Base-by-base conservation (phyloP, 495 filamentous ascomycete genomes). In the Neurospora tetraspora region DNA sequence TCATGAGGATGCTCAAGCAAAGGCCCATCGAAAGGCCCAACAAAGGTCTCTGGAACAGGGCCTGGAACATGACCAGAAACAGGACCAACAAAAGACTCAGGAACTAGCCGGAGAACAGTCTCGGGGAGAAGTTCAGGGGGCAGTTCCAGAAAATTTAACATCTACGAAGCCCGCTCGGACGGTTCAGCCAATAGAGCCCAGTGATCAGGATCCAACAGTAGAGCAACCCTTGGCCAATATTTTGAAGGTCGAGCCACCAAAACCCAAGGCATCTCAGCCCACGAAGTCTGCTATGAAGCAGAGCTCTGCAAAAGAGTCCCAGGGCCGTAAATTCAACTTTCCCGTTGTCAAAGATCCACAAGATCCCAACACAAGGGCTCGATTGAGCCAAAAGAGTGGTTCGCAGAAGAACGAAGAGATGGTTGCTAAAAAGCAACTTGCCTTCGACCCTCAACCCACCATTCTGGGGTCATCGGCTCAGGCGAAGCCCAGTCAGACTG, bases 301-400 rank as follows among this genome's bases (percentile, higher is more conserved):
- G 69, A 59, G 68, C 38, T 53, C 37, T 31, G 12, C 74, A 42
- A 81, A 77, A 34, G 69, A 73, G 37, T 73, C 76, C 39, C 76
- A 76, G 31, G 78, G 76, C 20, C 82, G 82, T n/a, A 80, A 77
- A 1, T 84, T 93, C 31, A 84, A 83, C 18, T 97, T 93, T 75
- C 87, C 91, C 2, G 88, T 95, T 11, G 92, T 96, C 18, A 97
- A 97, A 80, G 88, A 96, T 73, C 87, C 91, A 0, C 87, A 90
- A 73, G 88, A 92, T 73, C 86, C 87, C 36, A 85, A 84, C 73
- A 93, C 91, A 2, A 81, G 85, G 8, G 72, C 89, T 42, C 86
- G 91, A 71, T 86, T 94, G 69, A 94, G 91, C 78, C 93, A 96
- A 79, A 84, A 84, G 37, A 88, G 83, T 39, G 81, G 82, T 43